Evolutionary conservation across 768 basidiomycete species (phyloP), one percentile per base, ranked within the genome.

Genomic region (Hericium erinaceus): DNA sequence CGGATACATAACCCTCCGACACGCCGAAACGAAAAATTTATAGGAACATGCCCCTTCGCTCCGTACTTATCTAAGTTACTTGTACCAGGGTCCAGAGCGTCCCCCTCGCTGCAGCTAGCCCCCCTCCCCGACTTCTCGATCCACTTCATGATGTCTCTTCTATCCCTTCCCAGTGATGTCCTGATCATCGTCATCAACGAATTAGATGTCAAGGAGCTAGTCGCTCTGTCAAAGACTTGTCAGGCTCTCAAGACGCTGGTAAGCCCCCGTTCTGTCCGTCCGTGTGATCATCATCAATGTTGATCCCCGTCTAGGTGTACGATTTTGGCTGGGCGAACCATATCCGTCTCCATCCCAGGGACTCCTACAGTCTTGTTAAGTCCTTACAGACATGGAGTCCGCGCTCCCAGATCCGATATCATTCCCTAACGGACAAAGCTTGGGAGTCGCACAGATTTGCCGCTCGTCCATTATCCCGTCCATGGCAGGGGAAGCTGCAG

Each of bases 401-500:
- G 1, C 44, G 56, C 18, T 56, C 50, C 0, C 64, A 65, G 48
- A 39, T 60, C 57, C 57, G 56, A 38, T 64, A 64, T 48, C 62
- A 66, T 48, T 54, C 52, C 40, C 49, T 61, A 9, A 57, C 64
- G 3, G 62, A 67, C 33, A 52, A 54, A 15, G 61, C 63, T 22
- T 67, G 66, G 66, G 39, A 56, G 6, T 48, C 46, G 13, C 54
- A 57, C 41, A 52, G 50, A 15, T 65, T 67, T 46, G 58, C 61
- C 49, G 66, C 64, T 9, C 55, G 59, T 22, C 65, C 66, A 13
- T 55, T 67, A 44, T 57, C 59, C 28, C 58, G 51, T 10, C 60
- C 66, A 6, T 67, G 66, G 66, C 56, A 56, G 26, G 62, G 61
- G 52, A 69, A 63, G 54, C 60, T 64, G n/a, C 66, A 65, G 22